Base-by-base conservation (phyloP, 495 filamentous ascomycete species). In the Bathelium albidoporum region DNA sequence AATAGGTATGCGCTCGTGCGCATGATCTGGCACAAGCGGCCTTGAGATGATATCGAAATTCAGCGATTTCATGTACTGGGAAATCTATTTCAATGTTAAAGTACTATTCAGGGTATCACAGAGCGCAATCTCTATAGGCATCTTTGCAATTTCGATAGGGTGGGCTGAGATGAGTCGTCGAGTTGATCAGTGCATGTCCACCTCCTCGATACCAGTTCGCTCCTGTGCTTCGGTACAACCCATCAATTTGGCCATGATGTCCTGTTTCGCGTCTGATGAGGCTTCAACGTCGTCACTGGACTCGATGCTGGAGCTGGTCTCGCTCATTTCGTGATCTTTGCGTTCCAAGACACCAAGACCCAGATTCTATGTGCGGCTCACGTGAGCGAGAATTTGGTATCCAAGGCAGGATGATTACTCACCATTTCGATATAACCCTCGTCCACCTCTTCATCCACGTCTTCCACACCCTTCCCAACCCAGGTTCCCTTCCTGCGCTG, bases 341-440 rank as follows among this genome's bases (percentile, higher is more conserved):
- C 58, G 36, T 26, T 62, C 60, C 3, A 62, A 41, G n/a, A 62
- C 41, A 44, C 60, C 60, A 10, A 62, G 41, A 9, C 60, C 41
- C 39, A 62, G 29, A 53, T 62, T 29, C 60, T 62, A 41, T 22
- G n/a, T 10, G 29, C 9, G 7, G 7, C 26, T n/a, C 7, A 16
- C 29, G 7, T 28, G 24, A 28, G 22, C 2, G 11, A 26, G 22
- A 9, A 2, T 55, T 20, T 9, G 20, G 49, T n/a, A 49, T 49
- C 24, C 11, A 2, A 26, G 11, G 49, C n/a, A 5, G 26, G 7
- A 26, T 55, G 22, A 16, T 62, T 29, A 2, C 58, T 7, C 44
- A 68, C 65, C 65, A 68, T 68, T 49, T 68, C 65, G 26, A 68
- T 68, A 28, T 68, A 64, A 32, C 43, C 31, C 5, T 59, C 62